Evolutionary conservation across 2,329 filamentous ascomycete species (phyloP).

Genomic region (Mycocentrospora acerina): DNA sequence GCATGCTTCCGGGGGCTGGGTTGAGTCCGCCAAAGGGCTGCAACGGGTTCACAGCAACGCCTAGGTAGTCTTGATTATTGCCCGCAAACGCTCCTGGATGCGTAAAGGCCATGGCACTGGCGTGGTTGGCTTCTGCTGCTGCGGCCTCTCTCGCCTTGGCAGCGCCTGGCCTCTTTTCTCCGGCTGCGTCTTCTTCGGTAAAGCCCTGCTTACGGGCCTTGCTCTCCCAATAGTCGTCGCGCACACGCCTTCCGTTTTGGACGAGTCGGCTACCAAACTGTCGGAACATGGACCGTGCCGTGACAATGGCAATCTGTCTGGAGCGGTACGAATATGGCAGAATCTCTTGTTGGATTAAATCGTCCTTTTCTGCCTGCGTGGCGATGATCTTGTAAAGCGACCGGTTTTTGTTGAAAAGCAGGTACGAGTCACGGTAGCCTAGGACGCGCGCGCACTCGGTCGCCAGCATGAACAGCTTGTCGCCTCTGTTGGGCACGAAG

Average conservation of each 20-base stretch:
- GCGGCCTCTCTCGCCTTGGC: slow-evolving; percentile 84
- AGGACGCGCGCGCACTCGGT: slow-evolving; percentile 95
- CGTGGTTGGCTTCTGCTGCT: slow-evolving; percentile 62
- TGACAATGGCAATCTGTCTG: slow-evolving; percentile 97
- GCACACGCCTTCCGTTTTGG: slow-evolving; percentile 81
- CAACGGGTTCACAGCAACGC: slow-evolving; percentile 31
- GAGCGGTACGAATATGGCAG: slow-evolving; percentile 96
- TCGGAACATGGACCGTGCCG: slow-evolving; percentile 95
- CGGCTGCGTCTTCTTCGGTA: slow-evolving; percentile 92
- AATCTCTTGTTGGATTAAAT: slow-evolving; percentile 91
- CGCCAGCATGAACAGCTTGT: slow-evolving; percentile 97
- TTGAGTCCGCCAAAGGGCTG: slow-evolving; percentile 58
- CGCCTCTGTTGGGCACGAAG: slow-evolving; percentile 82
- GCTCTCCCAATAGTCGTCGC: slow-evolving; percentile 98
- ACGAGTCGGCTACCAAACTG: slow-evolving; percentile 97
- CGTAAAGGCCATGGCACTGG: slow-evolving; percentile 49
- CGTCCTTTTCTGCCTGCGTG: slow-evolving; percentile 92
- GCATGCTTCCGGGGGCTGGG: slow-evolving; percentile 68
- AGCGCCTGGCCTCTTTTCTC: slow-evolving; percentile 92
- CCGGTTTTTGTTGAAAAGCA: slow-evolving; percentile 97
- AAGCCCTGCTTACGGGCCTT: slow-evolving; percentile 98
- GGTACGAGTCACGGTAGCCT: slow-evolving; percentile 94
- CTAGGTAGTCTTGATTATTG: slow-evolving; percentile 38
- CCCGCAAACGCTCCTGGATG: slow-evolving; percentile 32
- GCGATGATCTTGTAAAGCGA: slow-evolving; percentile 98